A percentile compares a stretch with the other conserved stretches of the same genome.
phyloP scores from a whole-genome alignment of 176 grass and related monocot species.

The Raddia distichophylla region DNA sequence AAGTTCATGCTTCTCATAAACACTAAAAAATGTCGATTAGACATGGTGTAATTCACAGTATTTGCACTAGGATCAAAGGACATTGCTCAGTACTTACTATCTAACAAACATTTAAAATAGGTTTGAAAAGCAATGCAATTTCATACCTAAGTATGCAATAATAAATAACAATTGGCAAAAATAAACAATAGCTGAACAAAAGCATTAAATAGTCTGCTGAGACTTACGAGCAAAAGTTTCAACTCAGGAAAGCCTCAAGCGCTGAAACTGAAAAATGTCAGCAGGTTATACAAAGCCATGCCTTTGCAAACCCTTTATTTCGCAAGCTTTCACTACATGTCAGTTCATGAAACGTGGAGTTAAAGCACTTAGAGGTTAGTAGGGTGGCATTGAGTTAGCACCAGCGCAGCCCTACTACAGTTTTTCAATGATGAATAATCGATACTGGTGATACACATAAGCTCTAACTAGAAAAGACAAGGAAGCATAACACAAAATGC shows the following conservation, averaged over 20 bases:
- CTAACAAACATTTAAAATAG: constrained; percentile 20
- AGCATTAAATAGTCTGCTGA: constrained; percentile 47
- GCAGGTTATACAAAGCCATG: constrained; percentile 56
- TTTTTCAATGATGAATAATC: constrained; percentile 35
- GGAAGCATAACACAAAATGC: constrained; percentile 18
- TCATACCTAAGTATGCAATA: constrained; percentile 20
- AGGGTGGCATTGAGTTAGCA: constrained; percentile 55
- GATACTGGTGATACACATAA: constrained; percentile 45
- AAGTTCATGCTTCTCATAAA: not conserved
- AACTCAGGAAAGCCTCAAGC: constrained; percentile 56
- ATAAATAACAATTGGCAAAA: not conserved
- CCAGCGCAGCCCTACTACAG: constrained; percentile 33
- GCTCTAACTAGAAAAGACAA: constrained; percentile 38
- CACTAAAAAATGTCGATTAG: not conserved
- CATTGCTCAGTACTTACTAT: not conserved
- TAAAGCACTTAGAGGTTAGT: constrained; percentile 41
- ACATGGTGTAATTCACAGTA: not conserved
- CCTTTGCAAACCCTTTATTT: constrained; percentile 56
- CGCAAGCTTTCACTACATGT: constrained; percentile 53
- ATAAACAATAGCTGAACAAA: constrained; percentile 26
- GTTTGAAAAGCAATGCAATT: constrained; percentile 14
- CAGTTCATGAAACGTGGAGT: constrained; percentile 45
- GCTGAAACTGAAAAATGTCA: constrained; percentile 66
- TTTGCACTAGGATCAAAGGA: constrained; percentile 24
- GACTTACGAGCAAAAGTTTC: constrained; percentile 61